Conservation (phyloP, 331 rosid genomes). For the Quercus lobata region DNA sequence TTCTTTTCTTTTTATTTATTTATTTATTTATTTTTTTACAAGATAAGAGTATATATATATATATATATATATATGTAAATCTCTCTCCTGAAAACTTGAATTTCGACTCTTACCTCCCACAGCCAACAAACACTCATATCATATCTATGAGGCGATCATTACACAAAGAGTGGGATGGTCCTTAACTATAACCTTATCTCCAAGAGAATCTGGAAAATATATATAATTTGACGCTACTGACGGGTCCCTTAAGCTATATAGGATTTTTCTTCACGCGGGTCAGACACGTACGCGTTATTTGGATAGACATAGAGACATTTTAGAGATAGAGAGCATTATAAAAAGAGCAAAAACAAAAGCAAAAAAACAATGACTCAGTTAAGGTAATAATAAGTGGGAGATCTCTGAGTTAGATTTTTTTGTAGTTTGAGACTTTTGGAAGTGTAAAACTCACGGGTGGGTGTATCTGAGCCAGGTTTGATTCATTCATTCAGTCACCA, state of each 20-base stretch:
- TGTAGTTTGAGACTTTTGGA: too few relatives aligned
- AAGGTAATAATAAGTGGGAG: too few relatives aligned
- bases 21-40: too few relatives aligned
- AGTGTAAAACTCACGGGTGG: not conserved
- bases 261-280: not conserved
- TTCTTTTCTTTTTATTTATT: too few relatives aligned
- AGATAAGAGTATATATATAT: too few relatives aligned
- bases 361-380: too few relatives aligned
- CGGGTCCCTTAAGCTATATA: not conserved
- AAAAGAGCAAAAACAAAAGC: too few relatives aligned
- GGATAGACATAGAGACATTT: too few relatives aligned
- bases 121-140: too few relatives aligned
- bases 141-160: accelerated
- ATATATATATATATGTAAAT: too few relatives aligned
- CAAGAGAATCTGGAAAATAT: not conserved
- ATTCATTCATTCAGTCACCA: not conserved
- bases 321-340: too few relatives aligned
- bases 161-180: accelerated
- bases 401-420: not conserved
- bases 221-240: not conserved
- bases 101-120: accelerated
- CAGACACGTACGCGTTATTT: not conserved
- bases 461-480: conserved; percentile 25
- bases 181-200: not conserved
- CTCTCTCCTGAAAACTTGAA: accelerated